Evolutionary conservation across 352 stramenopile species (phyloP).

Genomic region (Plasmopara halstedii): DNA sequence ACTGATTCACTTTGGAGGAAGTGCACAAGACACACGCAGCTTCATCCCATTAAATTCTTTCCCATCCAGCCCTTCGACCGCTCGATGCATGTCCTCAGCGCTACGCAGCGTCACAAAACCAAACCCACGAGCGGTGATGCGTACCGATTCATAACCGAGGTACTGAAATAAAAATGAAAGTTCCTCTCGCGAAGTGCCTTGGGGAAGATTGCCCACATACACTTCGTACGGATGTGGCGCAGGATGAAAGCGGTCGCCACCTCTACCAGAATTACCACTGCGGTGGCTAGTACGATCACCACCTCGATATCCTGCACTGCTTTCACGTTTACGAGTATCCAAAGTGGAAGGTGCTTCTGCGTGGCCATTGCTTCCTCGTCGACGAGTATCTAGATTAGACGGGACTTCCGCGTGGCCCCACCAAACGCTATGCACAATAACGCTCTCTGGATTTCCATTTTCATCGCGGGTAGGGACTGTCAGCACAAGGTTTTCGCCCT

Average conservation of each 20-base stretch:
- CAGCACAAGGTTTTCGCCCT: slow-evolving; percentile 74
- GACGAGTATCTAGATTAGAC: slow-evolving; percentile 54
- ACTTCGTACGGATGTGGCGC: slow-evolving; percentile 68
- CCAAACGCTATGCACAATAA: slow-evolving; percentile 77
- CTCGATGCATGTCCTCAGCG: slow-evolving; percentile 69
- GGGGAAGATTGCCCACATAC: slow-evolving; percentile 78
- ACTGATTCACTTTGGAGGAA: slow-evolving; percentile 48
- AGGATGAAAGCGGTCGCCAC: slow-evolving; percentile 36
- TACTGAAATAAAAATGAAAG: slow-evolving; percentile 79
- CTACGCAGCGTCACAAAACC: slow-evolving; percentile 77
- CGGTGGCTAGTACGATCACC: slow-evolving; percentile 36
- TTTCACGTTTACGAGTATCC: slow-evolving; percentile 40
- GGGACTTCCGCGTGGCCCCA: slow-evolving; percentile 73
- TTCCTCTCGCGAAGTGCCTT: slow-evolving; percentile 70
- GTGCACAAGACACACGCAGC: slow-evolving; percentile 52
- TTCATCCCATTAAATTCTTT: slow-evolving; percentile 79
- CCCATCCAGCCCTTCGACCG: slow-evolving; percentile 71
- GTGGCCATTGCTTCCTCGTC: slow-evolving; percentile 39
- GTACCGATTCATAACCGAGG: slow-evolving; percentile 70
- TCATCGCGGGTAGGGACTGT: slow-evolving; percentile 70
- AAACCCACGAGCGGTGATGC: slow-evolving; percentile 77
- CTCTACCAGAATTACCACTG: slow-evolving; percentile 19
- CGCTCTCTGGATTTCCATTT: slow-evolving; percentile 58
- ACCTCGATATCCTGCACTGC: slow-evolving; percentile 28
- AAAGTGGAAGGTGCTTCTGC: slow-evolving; percentile 61